Conservation (phyloP, 2,329 filamentous ascomycete species). For the Blumeriella jaapii region DNA sequence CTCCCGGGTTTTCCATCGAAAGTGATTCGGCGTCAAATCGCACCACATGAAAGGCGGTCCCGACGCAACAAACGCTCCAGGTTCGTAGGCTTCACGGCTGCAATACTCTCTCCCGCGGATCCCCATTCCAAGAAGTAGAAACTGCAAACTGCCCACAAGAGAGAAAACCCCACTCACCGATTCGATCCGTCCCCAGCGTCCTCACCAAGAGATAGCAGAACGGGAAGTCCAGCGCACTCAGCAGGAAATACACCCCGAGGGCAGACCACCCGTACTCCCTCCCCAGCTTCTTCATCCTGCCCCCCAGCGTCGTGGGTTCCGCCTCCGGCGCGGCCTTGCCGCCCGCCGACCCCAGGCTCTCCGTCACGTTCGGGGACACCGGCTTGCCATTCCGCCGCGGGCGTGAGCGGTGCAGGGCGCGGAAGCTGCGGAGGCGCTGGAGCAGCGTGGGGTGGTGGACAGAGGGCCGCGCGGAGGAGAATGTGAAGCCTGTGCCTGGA, state of each 20-base stretch:
- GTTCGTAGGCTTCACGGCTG: too few relatives aligned
- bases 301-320: slow-evolving; percentile 19
- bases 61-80: too few relatives aligned
- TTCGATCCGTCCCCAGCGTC: slow-evolving; percentile 70
- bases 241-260: slow-evolving; percentile 74
- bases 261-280: slow-evolving; percentile 92
- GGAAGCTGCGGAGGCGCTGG: slow-evolving; percentile 16
- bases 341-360: slow-evolving; percentile 4
- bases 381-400: slow-evolving; percentile 10
- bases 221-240: slow-evolving; percentile 84
- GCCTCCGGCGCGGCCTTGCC: slow-evolving; percentile 8
- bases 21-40: too few relatives aligned
- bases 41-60: too few relatives aligned
- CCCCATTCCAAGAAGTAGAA: not conserved
- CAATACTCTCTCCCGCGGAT: too few relatives aligned
- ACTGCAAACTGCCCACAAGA: not conserved
- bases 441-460: slow-evolving; percentile 12
- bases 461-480: slow-evolving; percentile 14
- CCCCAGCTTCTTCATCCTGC: slow-evolving; percentile 62
- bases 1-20: too few relatives aligned
- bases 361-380: slow-evolving; percentile 7
- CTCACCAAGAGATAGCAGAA: slow-evolving; percentile 88
- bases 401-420: slow-evolving; percentile 17
- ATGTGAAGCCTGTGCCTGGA: slow-evolving; percentile 15
- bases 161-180: slow-evolving; percentile 44